Evolutionary conservation across 257 asterid genomes (phyloP).

Genomic region (Linderniella brevidens): DNA sequence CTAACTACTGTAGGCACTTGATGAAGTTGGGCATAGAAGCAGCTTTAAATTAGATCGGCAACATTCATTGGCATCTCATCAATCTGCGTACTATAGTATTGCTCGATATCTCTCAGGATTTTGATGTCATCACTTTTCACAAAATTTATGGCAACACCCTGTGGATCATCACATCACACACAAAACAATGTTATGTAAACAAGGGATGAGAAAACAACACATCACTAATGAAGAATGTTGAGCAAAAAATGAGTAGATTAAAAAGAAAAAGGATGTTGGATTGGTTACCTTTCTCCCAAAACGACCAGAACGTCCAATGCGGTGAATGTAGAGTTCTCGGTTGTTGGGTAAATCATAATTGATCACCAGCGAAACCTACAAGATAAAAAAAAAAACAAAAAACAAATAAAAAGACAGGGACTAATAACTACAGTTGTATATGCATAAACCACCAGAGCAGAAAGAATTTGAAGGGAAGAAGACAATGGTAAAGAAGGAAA

Average conservation of each 20-base stretch:
- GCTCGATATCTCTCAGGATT: slow-evolving; percentile 84
- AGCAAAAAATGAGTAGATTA: neutral
- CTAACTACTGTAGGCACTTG: no score
- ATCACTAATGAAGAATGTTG: no score
- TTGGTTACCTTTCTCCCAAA: slow-evolving; percentile 78
- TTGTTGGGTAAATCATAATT: slow-evolving; percentile 96
- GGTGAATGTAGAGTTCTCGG: slow-evolving; percentile 88
- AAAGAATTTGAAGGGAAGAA: no score
- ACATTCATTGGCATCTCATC: slow-evolving; percentile 99
- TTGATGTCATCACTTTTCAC: slow-evolving; percentile 90
- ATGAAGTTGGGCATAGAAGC: no score
- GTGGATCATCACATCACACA: slow-evolving; percentile 10
- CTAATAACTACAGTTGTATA: neutral
- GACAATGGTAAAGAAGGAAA: no score
- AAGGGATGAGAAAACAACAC: no score
- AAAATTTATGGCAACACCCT: slow-evolving; percentile 97
- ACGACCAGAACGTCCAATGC: slow-evolving; percentile 96
- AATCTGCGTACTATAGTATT: slow-evolving; percentile 87
- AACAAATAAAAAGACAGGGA: neutral
- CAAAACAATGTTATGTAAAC: no score
- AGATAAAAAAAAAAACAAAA: neutral
- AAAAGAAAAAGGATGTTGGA: no score
- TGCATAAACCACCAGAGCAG: neutral
- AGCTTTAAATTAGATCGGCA: slow-evolving; percentile 70
- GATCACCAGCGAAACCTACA: slow-evolving; percentile 81